Percentiles rank a stretch among this genome's conserved stretches.
phyloP scores from a whole-genome alignment of 2,329 filamentous ascomycete genomes.

The Aureobasidium sp. region DNA sequence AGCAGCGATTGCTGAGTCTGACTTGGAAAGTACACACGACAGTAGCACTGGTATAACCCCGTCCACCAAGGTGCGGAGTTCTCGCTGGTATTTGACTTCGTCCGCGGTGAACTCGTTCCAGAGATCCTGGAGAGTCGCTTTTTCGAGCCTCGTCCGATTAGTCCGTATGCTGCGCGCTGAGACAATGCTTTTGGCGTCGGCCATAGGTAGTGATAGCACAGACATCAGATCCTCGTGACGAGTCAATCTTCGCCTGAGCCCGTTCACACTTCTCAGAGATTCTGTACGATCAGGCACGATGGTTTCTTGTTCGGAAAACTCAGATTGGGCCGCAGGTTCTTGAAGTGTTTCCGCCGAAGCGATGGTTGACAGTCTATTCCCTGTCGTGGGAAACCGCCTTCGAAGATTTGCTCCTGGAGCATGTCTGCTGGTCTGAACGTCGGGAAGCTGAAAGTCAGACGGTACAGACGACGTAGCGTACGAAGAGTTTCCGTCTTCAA shows the following conservation, averaged over 20 bases:
- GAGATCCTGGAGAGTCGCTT: constrained; percentile 66
- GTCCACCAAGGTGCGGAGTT: constrained; percentile 87
- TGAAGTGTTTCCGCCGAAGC: constrained; percentile 49
- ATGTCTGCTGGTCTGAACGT: constrained; percentile 25
- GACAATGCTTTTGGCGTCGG: constrained; percentile 61
- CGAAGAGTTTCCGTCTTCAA: constrained; percentile 28
- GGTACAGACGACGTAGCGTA: constrained; percentile 31
- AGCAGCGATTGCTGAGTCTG: constrained; percentile 49
- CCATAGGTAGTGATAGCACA: constrained; percentile 67
- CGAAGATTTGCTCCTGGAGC: constrained; percentile 16
- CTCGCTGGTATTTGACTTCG: constrained; percentile 80
- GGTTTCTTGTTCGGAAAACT: constrained; percentile 22
- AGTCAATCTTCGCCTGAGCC: constrained; percentile 67
- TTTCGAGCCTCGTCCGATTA: constrained; percentile 58
- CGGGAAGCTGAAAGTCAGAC: constrained; percentile 27
- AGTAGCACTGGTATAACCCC: constrained; percentile 91
- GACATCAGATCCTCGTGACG: constrained; percentile 93
- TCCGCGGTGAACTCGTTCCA: constrained; percentile 75
- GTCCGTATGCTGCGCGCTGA: constrained; percentile 74
- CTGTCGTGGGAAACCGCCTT: constrained; percentile 42
- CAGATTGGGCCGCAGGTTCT: constrained; percentile 22
- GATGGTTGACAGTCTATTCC: constrained; percentile 53
- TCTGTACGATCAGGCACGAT: constrained; percentile 18
- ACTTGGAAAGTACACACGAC: constrained; percentile 69
- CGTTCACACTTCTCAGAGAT: constrained; percentile 24